phyloP scores from a whole-genome alignment of 768 basidiomycete species.

The Xerocomellus dryophilus region DNA sequence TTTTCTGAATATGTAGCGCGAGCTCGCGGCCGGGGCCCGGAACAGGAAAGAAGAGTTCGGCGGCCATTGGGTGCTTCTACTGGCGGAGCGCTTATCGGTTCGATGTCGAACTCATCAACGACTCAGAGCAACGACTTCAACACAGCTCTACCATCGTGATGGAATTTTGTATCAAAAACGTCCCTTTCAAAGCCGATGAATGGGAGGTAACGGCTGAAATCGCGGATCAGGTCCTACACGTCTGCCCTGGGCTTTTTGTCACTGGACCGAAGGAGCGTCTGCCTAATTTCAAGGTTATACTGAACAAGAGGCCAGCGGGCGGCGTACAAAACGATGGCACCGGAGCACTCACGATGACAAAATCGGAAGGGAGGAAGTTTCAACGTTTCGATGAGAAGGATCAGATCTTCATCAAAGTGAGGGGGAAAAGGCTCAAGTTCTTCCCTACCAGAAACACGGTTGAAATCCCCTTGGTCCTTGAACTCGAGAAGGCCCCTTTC shows the following conservation, averaged over 20 bases:
- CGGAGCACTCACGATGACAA: conserved; percentile 35
- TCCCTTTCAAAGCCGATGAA: conserved; percentile 40
- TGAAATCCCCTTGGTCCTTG: conserved; percentile 23
- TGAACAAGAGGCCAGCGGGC: conserved; percentile 49
- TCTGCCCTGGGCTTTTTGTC: conserved; percentile 28
- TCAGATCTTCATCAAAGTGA: conserved; percentile 40
- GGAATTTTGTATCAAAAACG: conserved; percentile 37
- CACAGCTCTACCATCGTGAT: conserved; percentile 19
- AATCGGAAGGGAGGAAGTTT: conserved; percentile 43
- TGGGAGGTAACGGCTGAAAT: conserved; percentile 59
- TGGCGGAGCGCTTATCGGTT: neutral
- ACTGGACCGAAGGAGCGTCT: conserved; percentile 18
- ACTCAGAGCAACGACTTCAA: too few relatives aligned
- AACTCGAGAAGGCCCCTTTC: conserved; percentile 54
- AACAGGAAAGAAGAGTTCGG: neutral
- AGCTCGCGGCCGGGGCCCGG: neutral
- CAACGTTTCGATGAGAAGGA: conserved; percentile 39
- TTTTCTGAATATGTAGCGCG: neutral
- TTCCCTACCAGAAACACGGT: conserved; percentile 6
- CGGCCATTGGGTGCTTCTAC: neutral
- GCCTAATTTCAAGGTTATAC: conserved; percentile 60
- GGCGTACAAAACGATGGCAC: conserved; percentile 58
- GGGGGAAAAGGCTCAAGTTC: conserved; percentile 39
- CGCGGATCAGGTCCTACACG: conserved; percentile 50
- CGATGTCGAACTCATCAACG: neutral